phyloP scores from a whole-genome alignment of 2,329 filamentous ascomycete species.

The Hypocreales sp. region DNA sequence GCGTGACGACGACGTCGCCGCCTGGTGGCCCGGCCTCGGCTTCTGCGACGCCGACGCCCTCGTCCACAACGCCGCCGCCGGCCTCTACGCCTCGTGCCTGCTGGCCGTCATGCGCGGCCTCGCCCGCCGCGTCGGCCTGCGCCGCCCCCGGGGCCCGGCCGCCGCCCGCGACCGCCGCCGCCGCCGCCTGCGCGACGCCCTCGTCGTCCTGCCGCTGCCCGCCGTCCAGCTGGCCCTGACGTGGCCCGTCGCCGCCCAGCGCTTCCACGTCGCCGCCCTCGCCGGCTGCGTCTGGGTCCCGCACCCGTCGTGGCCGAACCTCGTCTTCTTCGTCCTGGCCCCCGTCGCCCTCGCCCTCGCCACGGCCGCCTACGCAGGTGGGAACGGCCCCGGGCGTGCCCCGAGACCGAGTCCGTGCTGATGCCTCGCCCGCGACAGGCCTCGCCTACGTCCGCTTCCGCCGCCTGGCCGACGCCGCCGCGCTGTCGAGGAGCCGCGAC shows the following conservation, averaged over 20 bases:
- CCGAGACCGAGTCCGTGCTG: not conserved
- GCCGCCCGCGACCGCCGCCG: constrained; percentile 23
- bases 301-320: constrained; percentile 28
- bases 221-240: constrained; percentile 31
- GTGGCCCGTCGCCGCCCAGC: constrained; percentile 28
- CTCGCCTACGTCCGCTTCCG: constrained; percentile 32
- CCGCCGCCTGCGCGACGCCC: constrained; percentile 28
- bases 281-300: constrained; percentile 31
- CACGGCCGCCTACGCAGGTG: constrained; percentile 32
- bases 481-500: constrained; percentile 22
- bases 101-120: constrained; percentile 40
- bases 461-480: constrained; percentile 24
- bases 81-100: constrained; percentile 32
- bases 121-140: constrained; percentile 30
- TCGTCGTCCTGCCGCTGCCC: constrained; percentile 39
- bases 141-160: constrained; percentile 23
- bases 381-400: constrained; percentile 18
- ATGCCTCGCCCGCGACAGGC: constrained; percentile 13
- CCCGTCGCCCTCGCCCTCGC: constrained; percentile 25
- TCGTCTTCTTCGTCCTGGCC: constrained; percentile 32
- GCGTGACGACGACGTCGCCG: constrained; percentile 30
- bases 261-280: constrained; percentile 33
- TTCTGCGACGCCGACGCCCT: constrained; percentile 38
- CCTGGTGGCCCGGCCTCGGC: constrained; percentile 35
- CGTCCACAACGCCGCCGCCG: constrained; percentile 27